Evolutionary conservation across 257 asterid genomes (phyloP).

Genomic region (Ballota nigra): DNA sequence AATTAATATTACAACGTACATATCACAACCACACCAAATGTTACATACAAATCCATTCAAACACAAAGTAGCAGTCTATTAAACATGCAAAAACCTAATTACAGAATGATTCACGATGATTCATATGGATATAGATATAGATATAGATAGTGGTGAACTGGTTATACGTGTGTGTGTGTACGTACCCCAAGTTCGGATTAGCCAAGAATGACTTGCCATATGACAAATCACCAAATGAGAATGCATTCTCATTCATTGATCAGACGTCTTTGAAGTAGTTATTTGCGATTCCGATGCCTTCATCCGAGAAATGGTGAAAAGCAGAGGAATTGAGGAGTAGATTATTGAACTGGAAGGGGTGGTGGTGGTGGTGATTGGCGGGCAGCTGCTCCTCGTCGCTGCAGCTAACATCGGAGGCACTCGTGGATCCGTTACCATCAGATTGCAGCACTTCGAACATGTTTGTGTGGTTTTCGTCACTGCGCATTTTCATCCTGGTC

Average conservation of each 20-base stretch:
- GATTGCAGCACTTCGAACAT: slow-evolving; percentile 47
- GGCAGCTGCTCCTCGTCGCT: not conserved
- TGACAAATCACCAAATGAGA: slow-evolving; percentile 31
- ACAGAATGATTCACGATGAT: too few relatives aligned
- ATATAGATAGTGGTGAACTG: not conserved
- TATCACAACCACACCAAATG: not conserved
- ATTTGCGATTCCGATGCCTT: slow-evolving; percentile 36
- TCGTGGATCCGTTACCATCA: slow-evolving; percentile 35
- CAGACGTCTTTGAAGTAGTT: slow-evolving; percentile 42
- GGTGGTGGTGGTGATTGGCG: not conserved
- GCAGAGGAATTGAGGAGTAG: slow-evolving; percentile 19
- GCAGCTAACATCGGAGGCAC: slow-evolving; percentile 34
- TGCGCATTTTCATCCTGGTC: not conserved
- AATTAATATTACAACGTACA: not conserved
- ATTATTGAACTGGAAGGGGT: slow-evolving; percentile 29
- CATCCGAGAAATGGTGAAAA: slow-evolving; percentile 33
- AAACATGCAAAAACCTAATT: too few relatives aligned
- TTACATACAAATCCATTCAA: not conserved
- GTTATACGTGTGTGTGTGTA: not conserved
- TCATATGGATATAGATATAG: not conserved
- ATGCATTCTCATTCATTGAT: slow-evolving; percentile 20
- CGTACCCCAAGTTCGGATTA: slow-evolving; percentile 9
- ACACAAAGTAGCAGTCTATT: not conserved
- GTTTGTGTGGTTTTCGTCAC: slow-evolving; percentile 18
- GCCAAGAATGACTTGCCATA: slow-evolving; percentile 84